Conservation (phyloP, 2,329 filamentous ascomycete genomes). For the Epichloe gansuensis region DNA sequence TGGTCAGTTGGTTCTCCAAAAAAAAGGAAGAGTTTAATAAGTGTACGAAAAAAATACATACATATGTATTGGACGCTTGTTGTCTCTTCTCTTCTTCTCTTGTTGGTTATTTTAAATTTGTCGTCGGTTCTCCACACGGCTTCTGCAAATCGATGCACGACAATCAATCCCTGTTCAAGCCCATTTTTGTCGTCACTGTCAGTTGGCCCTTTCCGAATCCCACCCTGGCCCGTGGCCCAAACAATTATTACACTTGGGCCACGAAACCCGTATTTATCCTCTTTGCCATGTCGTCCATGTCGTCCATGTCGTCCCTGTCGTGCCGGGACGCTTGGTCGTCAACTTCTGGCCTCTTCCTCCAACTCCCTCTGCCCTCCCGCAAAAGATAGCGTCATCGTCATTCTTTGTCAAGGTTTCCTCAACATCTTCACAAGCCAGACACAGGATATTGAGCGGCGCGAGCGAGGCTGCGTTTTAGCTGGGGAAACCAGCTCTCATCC, state of each 20-base stretch:
- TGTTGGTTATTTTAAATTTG: too few species aligned
- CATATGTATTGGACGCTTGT: too few species aligned
- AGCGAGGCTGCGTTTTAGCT: neutral
- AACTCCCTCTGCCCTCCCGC: neutral
- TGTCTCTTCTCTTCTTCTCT: too few species aligned
- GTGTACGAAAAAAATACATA: too few species aligned
- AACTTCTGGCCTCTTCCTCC: neutral
- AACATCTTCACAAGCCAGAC: neutral
- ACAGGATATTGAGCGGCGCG: neutral
- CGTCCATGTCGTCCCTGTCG: neutral
- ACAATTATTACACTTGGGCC: neutral
- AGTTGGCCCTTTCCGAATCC: neutral
- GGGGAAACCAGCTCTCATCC: neutral
- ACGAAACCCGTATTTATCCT: conserved; percentile 2
- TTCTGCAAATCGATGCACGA: neutral
- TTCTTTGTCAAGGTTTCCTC: conserved; percentile 1
- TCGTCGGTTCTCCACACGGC: neutral
- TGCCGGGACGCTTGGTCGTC: neutral
- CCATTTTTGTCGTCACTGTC: too few species aligned
- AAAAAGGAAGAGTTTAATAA: neutral
- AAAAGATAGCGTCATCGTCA: neutral
- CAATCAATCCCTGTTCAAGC: neutral
- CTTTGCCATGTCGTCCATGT: conserved; percentile 1
- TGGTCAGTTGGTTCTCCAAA: neutral
- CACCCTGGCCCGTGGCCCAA: neutral